phyloP scores from a whole-genome alignment of 1,284 basidiomycete genomes.

The Volvariella surrecta region DNA sequence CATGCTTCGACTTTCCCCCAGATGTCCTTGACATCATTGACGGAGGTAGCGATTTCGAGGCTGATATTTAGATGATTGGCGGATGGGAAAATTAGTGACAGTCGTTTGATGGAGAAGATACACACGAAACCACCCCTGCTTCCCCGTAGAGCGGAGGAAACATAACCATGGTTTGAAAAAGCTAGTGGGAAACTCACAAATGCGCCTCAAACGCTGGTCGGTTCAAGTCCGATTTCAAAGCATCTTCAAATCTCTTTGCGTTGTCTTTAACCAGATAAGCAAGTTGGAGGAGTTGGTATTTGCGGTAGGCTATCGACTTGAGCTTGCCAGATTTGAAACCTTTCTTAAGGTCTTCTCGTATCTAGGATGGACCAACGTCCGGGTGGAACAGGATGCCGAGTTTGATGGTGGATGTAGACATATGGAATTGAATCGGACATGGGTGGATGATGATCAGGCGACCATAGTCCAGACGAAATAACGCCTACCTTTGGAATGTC shows the following conservation, averaged over 20 bases:
- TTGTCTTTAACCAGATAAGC: conserved; percentile 65
- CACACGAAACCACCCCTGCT: too few relatives aligned
- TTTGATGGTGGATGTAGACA: too few relatives aligned
- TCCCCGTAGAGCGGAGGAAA: too few relatives aligned
- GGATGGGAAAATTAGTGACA: conserved; percentile 1
- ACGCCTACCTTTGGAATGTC: too few relatives aligned
- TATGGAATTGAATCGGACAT: too few relatives aligned
- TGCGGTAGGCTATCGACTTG: conserved; percentile 50
- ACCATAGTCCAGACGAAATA: too few relatives aligned
- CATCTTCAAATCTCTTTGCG: conserved; percentile 40
- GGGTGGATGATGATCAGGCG: too few relatives aligned
- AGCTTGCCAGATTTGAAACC: conserved; percentile 53
- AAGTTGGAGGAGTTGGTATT: conserved; percentile 58
- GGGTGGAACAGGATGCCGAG: too few relatives aligned
- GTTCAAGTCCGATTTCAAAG: conserved; percentile 48
- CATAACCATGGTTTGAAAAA: not conserved
- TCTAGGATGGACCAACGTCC: conserved; percentile 36
- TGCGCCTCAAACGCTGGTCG: conserved; percentile 44
- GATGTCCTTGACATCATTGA: conserved; percentile 55
- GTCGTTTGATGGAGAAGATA: too few relatives aligned
- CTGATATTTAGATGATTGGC: conserved; percentile 22
- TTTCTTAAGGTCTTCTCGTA: conserved; percentile 38
- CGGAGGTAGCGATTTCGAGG: conserved; percentile 43
- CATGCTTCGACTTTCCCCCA: conserved; percentile 69
- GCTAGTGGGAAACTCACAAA: conserved; percentile 47